Base-by-base conservation (phyloP, 176 grass and related monocot species). In the Phoenix dactylifera region DNA sequence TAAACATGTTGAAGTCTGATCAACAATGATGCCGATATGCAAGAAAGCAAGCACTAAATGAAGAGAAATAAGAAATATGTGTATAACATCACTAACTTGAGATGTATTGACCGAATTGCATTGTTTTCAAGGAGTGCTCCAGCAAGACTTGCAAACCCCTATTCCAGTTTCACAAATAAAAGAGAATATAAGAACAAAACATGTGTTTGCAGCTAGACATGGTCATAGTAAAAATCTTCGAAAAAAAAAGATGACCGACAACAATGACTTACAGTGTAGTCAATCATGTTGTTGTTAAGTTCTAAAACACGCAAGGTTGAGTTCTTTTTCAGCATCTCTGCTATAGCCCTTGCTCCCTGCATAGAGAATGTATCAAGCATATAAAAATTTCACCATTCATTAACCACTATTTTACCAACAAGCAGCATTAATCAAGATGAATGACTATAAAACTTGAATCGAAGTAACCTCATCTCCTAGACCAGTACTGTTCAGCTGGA, bases 131-230 rank as follows among this genome's bases (percentile, higher is more conserved):
- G 69, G 51, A 98, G 81, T 64, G 84, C 93, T 77, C 83, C 93
- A 69, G 93, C 93, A 64, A 98, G 74, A 83, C 87, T 92, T 50
- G 53, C 66, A 83, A 98, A 98, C 52, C 93, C 93, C 93, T 98
- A 77, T 80, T 82, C 44, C 35, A 77, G 39, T 70, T 14, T 58
- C 39, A 63, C 4, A 75, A 52, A 64, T 58, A 51, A 52, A 58
- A 55, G 15, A 26, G 52, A 71, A 72, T 57, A 6, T 51, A 15
- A 16, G 18, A 30, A 15, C 4, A 52, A 62, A 69, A 60, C 7
- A 60, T 26, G 26, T 1, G 61, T 17, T 17, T 1, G 15, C 14
- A 44, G 4, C 15, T 29, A 15, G 3, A 5, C 16, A 22, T 7
- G 2, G 15, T 29, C 0, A 19, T 5, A 30, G 14, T 15, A 7